These are phyloP conservation scores for Ustilago trichophora DNA, from an alignment of 1,284 basidiomycete species.

Conservation along the genomic window DNA sequence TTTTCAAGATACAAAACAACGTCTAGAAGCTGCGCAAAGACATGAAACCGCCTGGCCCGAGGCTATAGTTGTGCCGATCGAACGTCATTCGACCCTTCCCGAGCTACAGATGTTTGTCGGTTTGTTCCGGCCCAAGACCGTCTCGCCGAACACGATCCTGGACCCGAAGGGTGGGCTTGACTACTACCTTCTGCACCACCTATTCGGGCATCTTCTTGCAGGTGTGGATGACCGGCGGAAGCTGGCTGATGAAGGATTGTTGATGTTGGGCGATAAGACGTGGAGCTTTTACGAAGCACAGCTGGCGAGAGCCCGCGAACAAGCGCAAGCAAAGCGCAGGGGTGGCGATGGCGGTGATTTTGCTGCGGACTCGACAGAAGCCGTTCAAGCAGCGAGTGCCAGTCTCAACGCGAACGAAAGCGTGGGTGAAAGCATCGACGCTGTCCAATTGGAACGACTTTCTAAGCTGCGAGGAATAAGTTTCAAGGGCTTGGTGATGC, in stretches of 20 bases:
- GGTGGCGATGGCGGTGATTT: background rate
- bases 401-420: constrained; percentile 4
- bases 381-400: constrained; percentile 2
- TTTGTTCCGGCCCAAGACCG: constrained; percentile 71
- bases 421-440: constrained; percentile 20
- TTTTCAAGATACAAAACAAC: constrained; percentile 69
- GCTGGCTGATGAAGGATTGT: constrained; percentile 29
- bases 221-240: constrained; percentile 16
- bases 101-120: constrained; percentile 82
- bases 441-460: constrained; percentile 15
- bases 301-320: constrained; percentile 16
- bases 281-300: constrained; percentile 44
- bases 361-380: constrained; percentile 27
- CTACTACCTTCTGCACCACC: constrained; percentile 44
- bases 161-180: constrained; percentile 38
- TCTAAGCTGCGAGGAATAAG: constrained; percentile 29
- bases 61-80: constrained; percentile 71
- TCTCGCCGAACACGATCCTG: constrained; percentile 45
- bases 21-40: constrained; percentile 64
- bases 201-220: constrained; percentile 36
- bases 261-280: constrained; percentile 31
- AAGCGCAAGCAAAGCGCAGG: constrained; percentile 21
- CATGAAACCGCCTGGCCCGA: constrained; percentile 40
- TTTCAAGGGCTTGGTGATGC: constrained; percentile 43
- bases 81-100: constrained; percentile 83